Conservation (phyloP, 176 grass and related monocot species). For the Elaeis guineensis region DNA sequence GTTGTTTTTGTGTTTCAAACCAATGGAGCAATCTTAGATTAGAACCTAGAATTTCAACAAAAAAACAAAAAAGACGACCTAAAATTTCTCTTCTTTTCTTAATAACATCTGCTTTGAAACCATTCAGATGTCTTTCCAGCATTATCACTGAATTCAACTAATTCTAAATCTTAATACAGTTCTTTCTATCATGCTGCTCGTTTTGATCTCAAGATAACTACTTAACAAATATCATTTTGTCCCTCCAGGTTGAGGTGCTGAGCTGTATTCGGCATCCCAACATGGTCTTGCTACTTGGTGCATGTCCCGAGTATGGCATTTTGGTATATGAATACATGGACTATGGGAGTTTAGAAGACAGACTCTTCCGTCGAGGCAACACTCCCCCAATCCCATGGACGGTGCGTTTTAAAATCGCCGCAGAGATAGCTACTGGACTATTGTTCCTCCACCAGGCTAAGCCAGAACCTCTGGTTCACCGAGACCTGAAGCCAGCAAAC, state of each 20-base stretch:
- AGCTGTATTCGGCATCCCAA: constrained; percentile 88
- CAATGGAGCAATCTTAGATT: no score
- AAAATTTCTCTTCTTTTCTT: no score
- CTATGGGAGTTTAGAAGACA: constrained; percentile 74
- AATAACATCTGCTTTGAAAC: no score
- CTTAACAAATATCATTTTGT: no score
- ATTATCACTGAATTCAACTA: no score
- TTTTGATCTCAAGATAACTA: no score
- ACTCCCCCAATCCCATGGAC: constrained; percentile 60
- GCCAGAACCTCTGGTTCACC: constrained; percentile 80
- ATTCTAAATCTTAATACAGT: no score
- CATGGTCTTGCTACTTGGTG: constrained; percentile 88
- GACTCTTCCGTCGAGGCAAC: constrained; percentile 54
- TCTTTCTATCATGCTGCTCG: no score
- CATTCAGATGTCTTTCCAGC: no score
- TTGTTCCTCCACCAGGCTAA: constrained; percentile 86
- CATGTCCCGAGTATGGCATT: constrained; percentile 76
- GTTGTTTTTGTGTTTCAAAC: no score
- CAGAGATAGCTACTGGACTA: constrained; percentile 66
- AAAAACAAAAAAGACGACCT: no score
- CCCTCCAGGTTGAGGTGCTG: constrained; percentile 61
- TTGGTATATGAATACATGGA: constrained; percentile 96
- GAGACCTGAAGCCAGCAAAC: constrained; percentile 90
- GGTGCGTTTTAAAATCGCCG: constrained; percentile 68
- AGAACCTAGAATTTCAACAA: no score